Evolutionary conservation across 2,329 filamentous ascomycete genomes (phyloP), one percentile per base, ranked within the genome.

Genomic region (Ophiostoma ips): DNA sequence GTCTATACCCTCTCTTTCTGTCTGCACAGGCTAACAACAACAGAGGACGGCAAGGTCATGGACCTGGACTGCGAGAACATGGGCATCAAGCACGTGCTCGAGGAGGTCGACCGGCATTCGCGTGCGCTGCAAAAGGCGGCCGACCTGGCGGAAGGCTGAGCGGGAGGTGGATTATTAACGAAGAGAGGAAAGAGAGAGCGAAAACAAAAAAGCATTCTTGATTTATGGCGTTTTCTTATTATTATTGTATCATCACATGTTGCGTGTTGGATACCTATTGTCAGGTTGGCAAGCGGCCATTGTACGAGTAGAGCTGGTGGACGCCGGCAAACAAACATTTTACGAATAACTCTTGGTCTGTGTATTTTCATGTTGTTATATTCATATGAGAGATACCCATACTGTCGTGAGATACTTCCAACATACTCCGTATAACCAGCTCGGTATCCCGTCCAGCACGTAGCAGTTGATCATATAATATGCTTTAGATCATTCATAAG

Each of bases 1-100:
- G 6, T 34, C n/a, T n/a, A n/a, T n/a, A 31, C 30, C 11, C 11
- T 31, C 30, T n/a, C 13, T 21, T n/a, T 19, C 9, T 10, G 8
- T n/a, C 3, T 34, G 35, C 16, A n/a, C 5, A 19, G 16, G 10
- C 33, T 21, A 48, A 21, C 15, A n/a, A 7, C 16, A 19, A 1
- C 63, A 94, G 87, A 95, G 74, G 92, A 95, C 62, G 92, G 92
- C 59, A 94, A 90, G 69, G 83, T 94, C 61, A 78, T 96, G 70
- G 79, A 79, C 33, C 76, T 96, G 36, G 81, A 95, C 62, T 75
- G 87, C 57, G 81, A 86, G 58, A 84, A 83, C 65, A 72, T 89
- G 68, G 84, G 81, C 58, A 89, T 96, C 62, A 85, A 86, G 63
- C 84, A 88, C 60, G 77, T 96, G 18, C 75, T 90, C 52, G 85